Evolutionary conservation across 106 monocot genomes (phyloP), one percentile per base, ranked within the genome.

Genomic region (Acorus calamus): DNA sequence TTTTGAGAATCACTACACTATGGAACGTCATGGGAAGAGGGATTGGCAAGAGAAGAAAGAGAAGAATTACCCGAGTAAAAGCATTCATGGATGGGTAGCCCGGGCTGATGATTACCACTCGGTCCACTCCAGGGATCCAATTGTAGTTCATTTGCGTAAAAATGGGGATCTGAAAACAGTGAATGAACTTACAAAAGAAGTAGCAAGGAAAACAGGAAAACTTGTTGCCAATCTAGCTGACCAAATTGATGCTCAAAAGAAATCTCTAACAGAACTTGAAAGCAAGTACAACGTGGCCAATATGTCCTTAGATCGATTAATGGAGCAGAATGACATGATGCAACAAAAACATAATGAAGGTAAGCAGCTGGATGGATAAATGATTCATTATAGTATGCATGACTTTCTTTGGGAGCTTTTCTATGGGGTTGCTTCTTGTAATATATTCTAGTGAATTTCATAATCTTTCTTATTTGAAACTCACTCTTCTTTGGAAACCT

Each of bases 71-170:
- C 28, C 28, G 28, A 28, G 28, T 28, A 28, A 49, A 3, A 57
- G 14, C 28, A 28, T 80, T 4, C 77, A 74, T 53, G 83, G 87
- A 6, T 87, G 87, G 87, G 57, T 87, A 63, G 80, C 83, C 0
- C 63, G 71, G 2, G 55, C 59, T 8, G 77, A 66, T 11, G 87
- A 87, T 42, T 87, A 74, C 42, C 42, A 69, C 13, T 53, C 48
- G 6, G 53, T 28, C 28, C 28, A 28, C 28, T 28, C 28, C 28
- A 28, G 53, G 8, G 59, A 49, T 7, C 4, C 52, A 13, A 49
- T 83, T 2, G 87, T 77, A 8, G 60, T 68, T 44, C 60, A 65
- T 11, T 47, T 87, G 49, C 59, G 71, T 8, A 49, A 60, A 60
- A 78, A 80, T 57, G 92, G 84, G 2, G 59, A 56, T 10, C 65